phyloP scores from a whole-genome alignment of 2,329 filamentous ascomycete genomes.

The Phaeomoniella chlamydospora region DNA sequence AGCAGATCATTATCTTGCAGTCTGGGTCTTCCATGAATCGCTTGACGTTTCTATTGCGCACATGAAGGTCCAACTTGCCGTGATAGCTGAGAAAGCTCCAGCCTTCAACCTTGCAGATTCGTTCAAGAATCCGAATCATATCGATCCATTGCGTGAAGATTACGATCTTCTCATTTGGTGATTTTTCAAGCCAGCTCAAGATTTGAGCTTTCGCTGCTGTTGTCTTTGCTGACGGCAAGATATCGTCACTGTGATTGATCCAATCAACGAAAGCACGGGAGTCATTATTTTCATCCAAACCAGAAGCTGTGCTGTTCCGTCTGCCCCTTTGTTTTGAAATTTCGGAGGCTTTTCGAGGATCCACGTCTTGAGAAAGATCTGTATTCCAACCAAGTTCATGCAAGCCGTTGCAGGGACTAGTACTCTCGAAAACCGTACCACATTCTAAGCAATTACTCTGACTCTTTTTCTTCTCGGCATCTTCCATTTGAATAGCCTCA shows the following conservation, averaged over 20 bases:
- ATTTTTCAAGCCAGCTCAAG: slow-evolving; percentile 25
- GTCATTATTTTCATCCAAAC: neutral
- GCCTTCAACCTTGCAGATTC: slow-evolving; percentile 32
- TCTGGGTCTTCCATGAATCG: slow-evolving; percentile 27
- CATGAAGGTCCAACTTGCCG: slow-evolving; percentile 30
- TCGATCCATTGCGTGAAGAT: slow-evolving; percentile 46
- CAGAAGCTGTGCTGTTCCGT: neutral
- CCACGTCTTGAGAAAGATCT: neutral
- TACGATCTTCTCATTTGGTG: slow-evolving; percentile 38
- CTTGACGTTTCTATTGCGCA: slow-evolving; percentile 30
- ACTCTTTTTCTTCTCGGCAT: slow-evolving; percentile 3
- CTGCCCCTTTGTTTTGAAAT: neutral
- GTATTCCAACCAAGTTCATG: slow-evolving; percentile 2
- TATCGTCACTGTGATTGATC: slow-evolving; percentile 8
- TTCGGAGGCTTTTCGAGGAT: slow-evolving; percentile 4
- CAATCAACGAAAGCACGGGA: slow-evolving; percentile 5
- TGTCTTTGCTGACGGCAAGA: slow-evolving; percentile 19
- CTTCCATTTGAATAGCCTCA: slow-evolving; percentile 12
- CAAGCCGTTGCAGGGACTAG: slow-evolving; percentile 5
- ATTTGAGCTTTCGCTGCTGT: slow-evolving; percentile 18
- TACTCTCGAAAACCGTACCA: slow-evolving; percentile 6
- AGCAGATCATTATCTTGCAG: slow-evolving; percentile 37
- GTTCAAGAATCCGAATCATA: slow-evolving; percentile 35
- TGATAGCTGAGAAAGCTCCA: slow-evolving; percentile 34
- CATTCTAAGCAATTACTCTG: slow-evolving; percentile 9